A percentile compares a stretch with the other conserved stretches of the same genome.
Evolutionary conservation across 768 basidiomycete species (phyloP).

Genomic region (Sutorius australiensis): DNA sequence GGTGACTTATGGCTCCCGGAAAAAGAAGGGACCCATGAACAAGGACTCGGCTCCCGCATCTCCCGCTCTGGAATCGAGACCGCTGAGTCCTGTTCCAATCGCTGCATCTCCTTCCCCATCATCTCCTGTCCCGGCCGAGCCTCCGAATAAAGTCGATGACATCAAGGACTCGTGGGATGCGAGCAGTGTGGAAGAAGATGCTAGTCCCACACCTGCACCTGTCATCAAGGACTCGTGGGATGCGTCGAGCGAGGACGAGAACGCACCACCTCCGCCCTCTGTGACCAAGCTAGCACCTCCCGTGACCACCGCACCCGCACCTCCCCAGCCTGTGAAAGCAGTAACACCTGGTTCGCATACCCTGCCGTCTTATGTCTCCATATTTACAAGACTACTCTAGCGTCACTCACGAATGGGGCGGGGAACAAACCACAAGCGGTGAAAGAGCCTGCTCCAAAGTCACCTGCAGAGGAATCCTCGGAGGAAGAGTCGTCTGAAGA

Average conservation of each 20-base stretch:
- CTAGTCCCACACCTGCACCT: conserved; percentile 25
- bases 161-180: conserved; percentile 56
- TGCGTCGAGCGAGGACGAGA: conserved; percentile 52
- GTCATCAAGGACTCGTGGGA: conserved; percentile 66
- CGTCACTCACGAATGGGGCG: conserved; percentile 6
- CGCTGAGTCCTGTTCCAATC: conserved; percentile 37
- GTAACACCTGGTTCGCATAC: conserved; percentile 12
- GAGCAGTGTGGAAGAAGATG: conserved; percentile 40
- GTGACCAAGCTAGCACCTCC: conserved; percentile 11
- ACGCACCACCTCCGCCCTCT: conserved; percentile 14
- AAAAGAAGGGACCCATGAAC: conserved; percentile 60
- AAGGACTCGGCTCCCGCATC: conserved; percentile 41
- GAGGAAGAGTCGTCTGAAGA: conserved; percentile 39
- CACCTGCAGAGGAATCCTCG: conserved; percentile 26
- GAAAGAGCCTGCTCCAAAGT: conserved; percentile 26
- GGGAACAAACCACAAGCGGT: conserved; percentile 19
- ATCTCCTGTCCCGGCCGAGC: conserved; percentile 29
- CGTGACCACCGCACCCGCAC: background rate
- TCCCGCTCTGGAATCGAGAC: conserved; percentile 51
- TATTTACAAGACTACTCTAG: conserved; percentile 1
- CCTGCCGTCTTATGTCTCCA: background rate
- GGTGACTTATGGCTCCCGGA: conserved; percentile 78
- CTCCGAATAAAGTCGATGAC: conserved; percentile 20
- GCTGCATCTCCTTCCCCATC: conserved; percentile 26
- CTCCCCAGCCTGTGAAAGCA: background rate